Conservation (phyloP, 257 asterid species). For the Solanum ossicruentum region DNA sequence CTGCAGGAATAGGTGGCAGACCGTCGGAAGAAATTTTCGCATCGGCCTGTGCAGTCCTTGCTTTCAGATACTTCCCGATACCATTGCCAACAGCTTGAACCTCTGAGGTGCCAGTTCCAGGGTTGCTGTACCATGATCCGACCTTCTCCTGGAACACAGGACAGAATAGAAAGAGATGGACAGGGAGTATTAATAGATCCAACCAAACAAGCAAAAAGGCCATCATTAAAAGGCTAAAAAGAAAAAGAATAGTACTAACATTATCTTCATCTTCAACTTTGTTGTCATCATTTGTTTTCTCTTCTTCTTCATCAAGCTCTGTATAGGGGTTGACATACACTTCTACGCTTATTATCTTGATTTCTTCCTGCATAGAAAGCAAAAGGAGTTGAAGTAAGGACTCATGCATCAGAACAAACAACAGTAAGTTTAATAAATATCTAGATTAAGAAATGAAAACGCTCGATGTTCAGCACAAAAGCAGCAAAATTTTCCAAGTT, state of each 20-base stretch:
- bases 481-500: neutral
- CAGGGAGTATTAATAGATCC: neutral
- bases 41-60: conserved; percentile 23
- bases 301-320: conserved; percentile 73
- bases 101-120: conserved; percentile 40
- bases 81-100: conserved; percentile 45
- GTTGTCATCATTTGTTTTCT: conserved; percentile 34
- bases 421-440: neutral
- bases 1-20: conserved; percentile 23
- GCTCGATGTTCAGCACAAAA: neutral
- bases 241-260: conserved; percentile 25
- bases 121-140: conserved; percentile 96
- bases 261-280: conserved; percentile 54
- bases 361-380: conserved; percentile 61
- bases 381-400: neutral
- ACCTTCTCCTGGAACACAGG: conserved; percentile 54
- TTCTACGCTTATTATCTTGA: conserved; percentile 67
- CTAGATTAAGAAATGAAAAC: neutral
- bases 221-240: neutral
- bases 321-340: conserved; percentile 76
- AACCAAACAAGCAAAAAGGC: neutral
- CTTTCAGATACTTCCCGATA: conserved; percentile 70
- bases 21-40: conserved; percentile 21
- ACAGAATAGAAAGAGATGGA: neutral
- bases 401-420: neutral